Base-by-base conservation (phyloP, 1,284 basidiomycete species). In the Boletus mariae region DNA sequence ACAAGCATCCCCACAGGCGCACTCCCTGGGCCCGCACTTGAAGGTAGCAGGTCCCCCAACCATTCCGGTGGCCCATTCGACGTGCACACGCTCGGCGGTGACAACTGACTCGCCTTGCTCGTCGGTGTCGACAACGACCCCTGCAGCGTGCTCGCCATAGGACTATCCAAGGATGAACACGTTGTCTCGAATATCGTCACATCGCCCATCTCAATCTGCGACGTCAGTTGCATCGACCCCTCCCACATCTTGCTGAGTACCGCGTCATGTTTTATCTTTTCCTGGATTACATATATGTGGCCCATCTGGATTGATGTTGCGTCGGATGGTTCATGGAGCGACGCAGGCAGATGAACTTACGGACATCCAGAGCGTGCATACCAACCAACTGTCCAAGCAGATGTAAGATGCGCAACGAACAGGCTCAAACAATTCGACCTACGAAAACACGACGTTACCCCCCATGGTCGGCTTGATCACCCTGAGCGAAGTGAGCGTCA, bases 371-470 rank as follows among this genome's bases (percentile, higher is more conserved):
- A 58, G 51, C 11, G 45, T 29, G 29, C 25, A 51, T 10, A 63
- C 55, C 8, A 63, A 44, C 62, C 63, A 63, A 29, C 63, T 63
- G 28, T 29, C 2, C 26, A 29, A 17, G 34, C 9, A 7, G 29
- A 46, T 26, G 20, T 48, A 15, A 58, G 54, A 45, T 20, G n/a
- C 11, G 11, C n/a, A 20, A 12, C 26, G 4, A 29, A 38, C 7
- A 7, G 9, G 6, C 17, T 29, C 4, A 0, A 42, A 35, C 9
- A 26, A 15, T 5, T 34, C 10, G 8, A 55, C 62, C 26, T 32
- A 64, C 62, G 56, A 57, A 38, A 56, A 65, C 1, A 46, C 55
- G 4, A 63, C 45, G 17, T 65, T 64, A 28, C 62, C 55, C 8
- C 49, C 49, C 42, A 55, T 47, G 11, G 25, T 32, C 2, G 49